phyloP scores from a whole-genome alignment of 179 eudicot species.

The Spinacia oleracea region DNA sequence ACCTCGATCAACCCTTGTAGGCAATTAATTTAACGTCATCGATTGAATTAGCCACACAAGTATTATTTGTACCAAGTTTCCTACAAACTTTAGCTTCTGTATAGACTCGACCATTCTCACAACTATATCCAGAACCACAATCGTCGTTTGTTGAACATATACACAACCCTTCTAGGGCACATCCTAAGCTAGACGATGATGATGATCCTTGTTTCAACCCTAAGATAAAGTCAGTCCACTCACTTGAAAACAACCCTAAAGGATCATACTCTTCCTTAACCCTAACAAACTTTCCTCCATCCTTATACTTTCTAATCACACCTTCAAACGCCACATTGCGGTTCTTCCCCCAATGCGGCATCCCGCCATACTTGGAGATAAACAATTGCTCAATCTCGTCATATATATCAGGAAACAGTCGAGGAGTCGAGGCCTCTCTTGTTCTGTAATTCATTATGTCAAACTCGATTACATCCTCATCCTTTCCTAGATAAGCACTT shows the following conservation, averaged over 20 bases:
- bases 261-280: slow-evolving; percentile 35
- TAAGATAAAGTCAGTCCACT: slow-evolving; percentile 36
- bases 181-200: slow-evolving; percentile 20
- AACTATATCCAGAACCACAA: slow-evolving; percentile 29
- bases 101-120: slow-evolving; percentile 22
- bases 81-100: slow-evolving; percentile 29
- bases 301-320: slow-evolving; percentile 25
- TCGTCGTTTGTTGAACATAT: slow-evolving; percentile 22
- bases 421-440: slow-evolving; percentile 13
- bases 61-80: too few relatives aligned
- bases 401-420: slow-evolving; percentile 19
- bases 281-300: slow-evolving; percentile 18
- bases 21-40: too few relatives aligned
- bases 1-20: too few relatives aligned
- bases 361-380: slow-evolving; percentile 30
- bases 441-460: slow-evolving; percentile 25
- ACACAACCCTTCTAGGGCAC: slow-evolving; percentile 37
- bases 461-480: slow-evolving; percentile 34
- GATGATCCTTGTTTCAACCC: slow-evolving; percentile 17
- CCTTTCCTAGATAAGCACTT: slow-evolving; percentile 30
- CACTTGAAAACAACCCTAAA: slow-evolving; percentile 28
- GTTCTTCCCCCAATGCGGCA: slow-evolving; percentile 40
- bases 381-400: slow-evolving; percentile 38
- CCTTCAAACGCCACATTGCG: slow-evolving; percentile 34
- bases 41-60: too few relatives aligned